Conservation (phyloP, 176 grass and related monocot species). For the Oryza glaberrima region DNA sequence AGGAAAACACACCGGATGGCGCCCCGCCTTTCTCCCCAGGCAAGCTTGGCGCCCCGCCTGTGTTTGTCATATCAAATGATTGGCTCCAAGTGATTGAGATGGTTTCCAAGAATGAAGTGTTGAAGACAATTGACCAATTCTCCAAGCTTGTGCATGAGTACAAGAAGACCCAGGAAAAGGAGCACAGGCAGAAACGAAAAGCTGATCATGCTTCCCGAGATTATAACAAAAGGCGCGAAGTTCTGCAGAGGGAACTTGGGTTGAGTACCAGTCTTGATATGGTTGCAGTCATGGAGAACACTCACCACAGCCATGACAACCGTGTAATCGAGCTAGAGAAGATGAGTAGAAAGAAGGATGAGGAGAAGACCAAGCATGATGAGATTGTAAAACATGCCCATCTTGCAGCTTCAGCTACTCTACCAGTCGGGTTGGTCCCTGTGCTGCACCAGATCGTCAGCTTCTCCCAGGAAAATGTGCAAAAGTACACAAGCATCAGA, state of each 20-base stretch:
- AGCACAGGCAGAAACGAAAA: slow-evolving; percentile 53
- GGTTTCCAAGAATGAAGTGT: slow-evolving; percentile 59
- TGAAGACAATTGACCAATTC: slow-evolving; percentile 57
- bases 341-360: slow-evolving; percentile 52
- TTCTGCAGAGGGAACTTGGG: slow-evolving; percentile 39
- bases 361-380: slow-evolving; percentile 56
- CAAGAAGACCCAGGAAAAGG: slow-evolving; percentile 61
- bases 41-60: slow-evolving; percentile 51
- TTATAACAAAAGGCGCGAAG: slow-evolving; percentile 48
- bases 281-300: slow-evolving; percentile 26
- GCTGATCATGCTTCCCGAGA: slow-evolving; percentile 44
- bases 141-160: slow-evolving; percentile 42
- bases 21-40: slow-evolving; percentile 81
- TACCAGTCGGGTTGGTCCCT: slow-evolving; percentile 65
- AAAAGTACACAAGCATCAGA: slow-evolving; percentile 58
- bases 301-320: slow-evolving; percentile 28
- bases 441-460: slow-evolving; percentile 58
- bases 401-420: slow-evolving; percentile 51
- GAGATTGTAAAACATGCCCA: slow-evolving; percentile 52
- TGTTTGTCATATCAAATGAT: slow-evolving; percentile 77
- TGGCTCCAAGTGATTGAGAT: slow-evolving; percentile 69
- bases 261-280: slow-evolving; percentile 35
- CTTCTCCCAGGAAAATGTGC: slow-evolving; percentile 56
- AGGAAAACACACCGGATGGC: slow-evolving; percentile 64
- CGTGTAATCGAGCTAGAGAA: slow-evolving; percentile 40